A percentile compares a stretch with the other conserved stretches of the same genome.
Conservation (phyloP, 2,329 filamentous ascomycete genomes). For the Sordariomycetes sp. region DNA sequence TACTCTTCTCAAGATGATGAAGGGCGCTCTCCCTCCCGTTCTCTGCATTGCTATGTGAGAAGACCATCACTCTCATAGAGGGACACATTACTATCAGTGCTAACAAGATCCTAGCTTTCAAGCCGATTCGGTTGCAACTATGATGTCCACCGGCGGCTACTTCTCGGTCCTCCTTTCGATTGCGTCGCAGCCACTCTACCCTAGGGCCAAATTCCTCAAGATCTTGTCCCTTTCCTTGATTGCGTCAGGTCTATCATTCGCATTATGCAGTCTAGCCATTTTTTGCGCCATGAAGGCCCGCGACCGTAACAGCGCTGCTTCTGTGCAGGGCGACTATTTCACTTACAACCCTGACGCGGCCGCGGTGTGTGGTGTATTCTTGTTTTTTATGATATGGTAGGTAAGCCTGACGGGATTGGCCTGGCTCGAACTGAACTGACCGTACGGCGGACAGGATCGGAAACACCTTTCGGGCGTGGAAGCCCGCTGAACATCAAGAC, state of each 20-base stretch:
- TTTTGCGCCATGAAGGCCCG: not conserved
- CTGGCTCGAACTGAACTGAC: not conserved
- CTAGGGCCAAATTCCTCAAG: conserved; percentile 1
- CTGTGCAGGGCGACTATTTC: not conserved
- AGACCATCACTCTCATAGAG: not conserved
- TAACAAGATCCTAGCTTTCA: not conserved
- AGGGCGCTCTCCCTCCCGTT: not conserved
- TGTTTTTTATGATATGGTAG: conserved; percentile 5
- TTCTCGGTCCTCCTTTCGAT: conserved; percentile 1
- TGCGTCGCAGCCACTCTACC: not conserved
- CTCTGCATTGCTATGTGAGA: not conserved
- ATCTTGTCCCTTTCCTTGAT: not conserved
- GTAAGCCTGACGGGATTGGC: not conserved
- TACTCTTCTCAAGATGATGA: conserved; percentile 4
- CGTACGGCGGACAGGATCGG: not conserved
- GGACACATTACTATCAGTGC: not conserved
- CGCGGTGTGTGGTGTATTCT: not conserved
- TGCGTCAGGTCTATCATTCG: not conserved
- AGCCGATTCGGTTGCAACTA: not conserved
- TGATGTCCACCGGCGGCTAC: conserved; percentile 1
- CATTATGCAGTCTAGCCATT: not conserved
- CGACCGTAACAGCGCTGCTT: not conserved
- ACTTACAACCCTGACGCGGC: conserved; percentile 1
- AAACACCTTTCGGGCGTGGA: conserved; percentile 1
- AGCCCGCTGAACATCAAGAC: conserved; percentile 1